Percentiles rank a stretch among this genome's conserved stretches.
Conservation (phyloP, 1,139 yeast species). For the Suhomyces yuchorum region DNA sequence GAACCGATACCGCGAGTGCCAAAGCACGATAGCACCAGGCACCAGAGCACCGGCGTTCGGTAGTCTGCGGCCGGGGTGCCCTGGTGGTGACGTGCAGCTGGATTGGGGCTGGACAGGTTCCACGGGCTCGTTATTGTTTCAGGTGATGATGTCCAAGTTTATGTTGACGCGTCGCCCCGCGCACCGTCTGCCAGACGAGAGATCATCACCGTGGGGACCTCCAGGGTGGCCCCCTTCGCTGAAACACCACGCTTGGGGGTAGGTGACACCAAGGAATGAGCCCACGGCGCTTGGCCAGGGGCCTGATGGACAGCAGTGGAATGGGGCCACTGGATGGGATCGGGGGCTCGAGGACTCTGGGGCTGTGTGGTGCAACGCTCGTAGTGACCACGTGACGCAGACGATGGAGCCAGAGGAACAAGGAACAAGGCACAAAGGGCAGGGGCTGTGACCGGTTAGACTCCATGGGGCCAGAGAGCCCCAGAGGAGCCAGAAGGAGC, state of each 20-base stretch:
- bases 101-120: not conserved
- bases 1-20: too few relatives aligned
- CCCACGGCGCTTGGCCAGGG: too few relatives aligned
- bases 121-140: slow-evolving; percentile 12
- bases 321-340: too few relatives aligned
- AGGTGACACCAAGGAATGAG: too few relatives aligned
- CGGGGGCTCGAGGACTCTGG: not conserved
- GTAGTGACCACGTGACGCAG: not conserved
- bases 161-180: not conserved
- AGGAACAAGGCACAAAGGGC: not conserved
- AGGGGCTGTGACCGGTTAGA: not conserved
- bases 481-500: too few relatives aligned
- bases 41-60: too few relatives aligned
- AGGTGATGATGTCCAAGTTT: not conserved
- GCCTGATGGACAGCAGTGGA: too few relatives aligned
- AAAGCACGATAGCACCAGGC: too few relatives aligned
- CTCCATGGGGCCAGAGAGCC: not conserved
- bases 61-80: not conserved
- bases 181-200: not conserved
- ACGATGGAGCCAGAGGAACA: not conserved
- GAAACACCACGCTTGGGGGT: too few relatives aligned
- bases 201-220: too few relatives aligned
- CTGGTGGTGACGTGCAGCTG: not conserved
- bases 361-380: not conserved
- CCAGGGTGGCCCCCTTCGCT: too few relatives aligned